These are phyloP conservation scores for Cyberlindnera xishuangbannaensis DNA, from an alignment of 805 yeast genomes.

Conservation along the genomic window DNA sequence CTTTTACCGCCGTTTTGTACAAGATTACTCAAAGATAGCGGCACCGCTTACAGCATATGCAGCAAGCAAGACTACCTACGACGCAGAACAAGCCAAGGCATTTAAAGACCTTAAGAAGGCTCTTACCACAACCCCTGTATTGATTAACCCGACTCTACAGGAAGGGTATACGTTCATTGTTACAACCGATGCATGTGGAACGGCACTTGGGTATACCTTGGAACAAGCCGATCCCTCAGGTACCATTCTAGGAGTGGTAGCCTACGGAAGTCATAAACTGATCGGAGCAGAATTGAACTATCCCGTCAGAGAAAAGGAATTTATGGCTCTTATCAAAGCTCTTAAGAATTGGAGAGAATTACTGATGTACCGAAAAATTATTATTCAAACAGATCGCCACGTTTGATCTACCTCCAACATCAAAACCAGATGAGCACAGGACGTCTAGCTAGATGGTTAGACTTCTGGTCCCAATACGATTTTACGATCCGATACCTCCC, in stretches of 20 bases:
- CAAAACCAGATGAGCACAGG: neutral
- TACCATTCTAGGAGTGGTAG: neutral
- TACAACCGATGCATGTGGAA: constrained; percentile 1
- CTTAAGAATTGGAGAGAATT: no score
- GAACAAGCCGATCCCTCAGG: neutral
- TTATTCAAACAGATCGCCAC: neutral
- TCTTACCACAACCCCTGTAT: neutral
- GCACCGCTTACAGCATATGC: constrained; percentile 1
- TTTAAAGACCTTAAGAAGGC: neutral
- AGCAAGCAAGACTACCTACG: neutral
- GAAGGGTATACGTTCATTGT: constrained; percentile 1
- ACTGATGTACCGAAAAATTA: neutral
- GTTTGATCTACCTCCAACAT: neutral
- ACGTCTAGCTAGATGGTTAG: neutral
- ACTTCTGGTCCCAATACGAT: neutral
- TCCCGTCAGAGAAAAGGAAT: neutral
- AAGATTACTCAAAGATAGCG: neutral
- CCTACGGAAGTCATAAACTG: neutral
- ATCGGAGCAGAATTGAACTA: neutral
- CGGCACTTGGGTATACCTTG: neutral
- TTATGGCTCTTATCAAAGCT: neutral
- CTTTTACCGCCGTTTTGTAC: constrained; percentile 1
- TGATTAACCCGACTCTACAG: neutral
- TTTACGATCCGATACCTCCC: neutral
- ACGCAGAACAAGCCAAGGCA: neutral